Evolutionary conservation across 2,329 filamentous ascomycete species (phyloP).

Genomic region (Colletotrichum tropicicola): DNA sequence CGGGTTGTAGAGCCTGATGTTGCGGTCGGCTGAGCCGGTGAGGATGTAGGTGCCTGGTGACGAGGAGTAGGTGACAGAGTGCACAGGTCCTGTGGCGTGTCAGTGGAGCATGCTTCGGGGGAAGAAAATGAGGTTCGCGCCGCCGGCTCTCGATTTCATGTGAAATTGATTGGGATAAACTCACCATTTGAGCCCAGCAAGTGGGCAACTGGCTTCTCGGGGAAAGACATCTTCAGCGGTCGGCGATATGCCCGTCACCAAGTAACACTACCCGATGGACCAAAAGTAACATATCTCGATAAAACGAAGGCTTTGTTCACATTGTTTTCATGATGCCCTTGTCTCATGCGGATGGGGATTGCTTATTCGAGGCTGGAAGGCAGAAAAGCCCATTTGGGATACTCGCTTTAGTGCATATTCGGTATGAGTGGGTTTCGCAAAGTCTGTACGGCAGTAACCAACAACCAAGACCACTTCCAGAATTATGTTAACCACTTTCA

Average conservation of each 20-base stretch:
- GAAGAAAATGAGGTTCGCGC: too few species aligned
- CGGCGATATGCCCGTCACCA: conserved; percentile 20
- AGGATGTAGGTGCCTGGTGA: conserved; percentile 81
- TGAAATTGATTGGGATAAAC: conserved; percentile 30
- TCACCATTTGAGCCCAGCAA: conserved; percentile 67
- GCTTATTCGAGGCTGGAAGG: background rate
- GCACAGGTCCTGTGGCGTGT: conserved; percentile 67
- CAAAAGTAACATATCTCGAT: background rate
- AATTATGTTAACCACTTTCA: too few species aligned
- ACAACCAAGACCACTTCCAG: too few species aligned
- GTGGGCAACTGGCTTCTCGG: conserved; percentile 60
- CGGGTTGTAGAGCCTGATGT: conserved; percentile 88
- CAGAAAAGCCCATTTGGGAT: background rate
- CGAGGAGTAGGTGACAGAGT: conserved; percentile 77
- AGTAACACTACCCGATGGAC: background rate
- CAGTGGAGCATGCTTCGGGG: too few species aligned
- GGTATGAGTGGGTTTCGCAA: background rate
- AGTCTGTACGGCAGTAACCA: too few species aligned
- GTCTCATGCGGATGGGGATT: background rate
- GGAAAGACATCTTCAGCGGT: conserved; percentile 50
- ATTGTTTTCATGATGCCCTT: background rate
- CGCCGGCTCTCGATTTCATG: too few species aligned
- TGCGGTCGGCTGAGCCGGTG: conserved; percentile 85
- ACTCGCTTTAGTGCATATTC: conserved; percentile 26
- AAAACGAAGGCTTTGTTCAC: background rate